These are phyloP conservation scores for Lepidium campestre DNA, from an alignment of 441 rosid species.

Conservation along the genomic window DNA sequence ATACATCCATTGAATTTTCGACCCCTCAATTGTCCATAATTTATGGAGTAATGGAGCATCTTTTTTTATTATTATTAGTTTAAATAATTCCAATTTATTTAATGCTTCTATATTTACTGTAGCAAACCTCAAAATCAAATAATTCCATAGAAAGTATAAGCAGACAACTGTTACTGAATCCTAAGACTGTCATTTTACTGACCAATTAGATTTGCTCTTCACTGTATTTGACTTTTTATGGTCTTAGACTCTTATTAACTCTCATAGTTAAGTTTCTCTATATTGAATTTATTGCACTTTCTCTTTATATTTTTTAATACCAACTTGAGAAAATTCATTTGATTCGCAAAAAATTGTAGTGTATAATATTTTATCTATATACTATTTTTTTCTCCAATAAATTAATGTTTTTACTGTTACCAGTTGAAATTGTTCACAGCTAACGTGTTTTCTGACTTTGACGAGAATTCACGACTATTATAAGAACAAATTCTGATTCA, in stretches of 20 bases:
- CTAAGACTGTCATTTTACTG: not conserved
- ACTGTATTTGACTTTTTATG: slow-evolving; percentile 7
- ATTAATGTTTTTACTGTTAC: not conserved
- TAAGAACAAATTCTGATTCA: not conserved
- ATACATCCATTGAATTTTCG: slow-evolving; percentile 28
- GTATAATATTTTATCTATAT: too few species aligned
- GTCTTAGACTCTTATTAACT: slow-evolving; percentile 4
- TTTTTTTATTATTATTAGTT: not conserved
- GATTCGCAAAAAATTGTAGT: not conserved
- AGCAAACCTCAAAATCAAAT: not conserved
- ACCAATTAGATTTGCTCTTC: slow-evolving; percentile 5
- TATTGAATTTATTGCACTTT: not conserved
- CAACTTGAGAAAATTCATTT: slow-evolving; percentile 1
- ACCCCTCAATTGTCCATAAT: slow-evolving; percentile 24
- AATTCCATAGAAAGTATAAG: not conserved
- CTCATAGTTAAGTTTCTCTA: not conserved
- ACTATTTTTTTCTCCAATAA: not conserved
- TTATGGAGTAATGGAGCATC: slow-evolving; percentile 13
- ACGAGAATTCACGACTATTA: not conserved
- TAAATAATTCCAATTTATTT: not conserved
- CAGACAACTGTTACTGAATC: slow-evolving; percentile 1
- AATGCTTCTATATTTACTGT: not conserved
- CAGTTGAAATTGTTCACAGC: not conserved
- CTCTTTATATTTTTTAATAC: slow-evolving; percentile 1
- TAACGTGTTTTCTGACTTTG: not conserved